Evolutionary conservation across 2,329 filamentous ascomycete species (phyloP).

Genomic region (Ceratocystis cubensis): DNA sequence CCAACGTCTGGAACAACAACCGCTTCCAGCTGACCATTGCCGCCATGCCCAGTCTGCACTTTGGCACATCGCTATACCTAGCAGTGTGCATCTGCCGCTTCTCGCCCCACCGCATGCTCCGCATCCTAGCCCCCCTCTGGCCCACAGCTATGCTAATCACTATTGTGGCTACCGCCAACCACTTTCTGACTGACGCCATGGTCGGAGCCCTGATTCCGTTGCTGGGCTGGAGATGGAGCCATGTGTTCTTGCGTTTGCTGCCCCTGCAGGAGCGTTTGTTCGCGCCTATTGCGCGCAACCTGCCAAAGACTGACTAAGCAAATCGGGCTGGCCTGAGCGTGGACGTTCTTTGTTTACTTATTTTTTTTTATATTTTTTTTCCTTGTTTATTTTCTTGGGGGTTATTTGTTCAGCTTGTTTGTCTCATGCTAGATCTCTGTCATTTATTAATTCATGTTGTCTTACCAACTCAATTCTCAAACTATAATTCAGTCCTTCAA

Average conservation of each 20-base stretch:
- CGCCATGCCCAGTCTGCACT: constrained; percentile 39
- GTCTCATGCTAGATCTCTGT: neutral
- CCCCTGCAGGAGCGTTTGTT: constrained; percentile 27
- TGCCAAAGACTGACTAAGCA: constrained; percentile 17
- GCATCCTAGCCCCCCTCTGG: constrained; percentile 32
- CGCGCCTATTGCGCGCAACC: constrained; percentile 16
- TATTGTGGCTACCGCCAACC: constrained; percentile 32
- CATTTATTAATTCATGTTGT: neutral
- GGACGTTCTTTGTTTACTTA: neutral
- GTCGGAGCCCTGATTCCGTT: constrained; percentile 29
- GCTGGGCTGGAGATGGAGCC: constrained; percentile 29
- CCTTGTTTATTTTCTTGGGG: neutral
- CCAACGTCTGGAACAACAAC: constrained; percentile 34
- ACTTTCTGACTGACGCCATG: constrained; percentile 30
- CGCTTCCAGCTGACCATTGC: constrained; percentile 37
- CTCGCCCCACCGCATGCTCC: constrained; percentile 31
- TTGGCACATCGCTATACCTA: constrained; percentile 32
- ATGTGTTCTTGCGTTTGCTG: constrained; percentile 25
- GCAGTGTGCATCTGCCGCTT: constrained; percentile 29
- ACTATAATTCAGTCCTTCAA: neutral
- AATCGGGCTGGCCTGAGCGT: constrained; percentile 1
- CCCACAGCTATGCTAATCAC: constrained; percentile 33
- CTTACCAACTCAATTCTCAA: neutral
- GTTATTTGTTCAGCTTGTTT: neutral
- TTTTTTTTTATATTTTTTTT: neutral